A percentile compares a stretch with the other conserved stretches of the same genome.
These are phyloP conservation scores for Leccinum subatratum DNA, from an alignment of 1,284 basidiomycete genomes.

Conservation along the genomic window DNA sequence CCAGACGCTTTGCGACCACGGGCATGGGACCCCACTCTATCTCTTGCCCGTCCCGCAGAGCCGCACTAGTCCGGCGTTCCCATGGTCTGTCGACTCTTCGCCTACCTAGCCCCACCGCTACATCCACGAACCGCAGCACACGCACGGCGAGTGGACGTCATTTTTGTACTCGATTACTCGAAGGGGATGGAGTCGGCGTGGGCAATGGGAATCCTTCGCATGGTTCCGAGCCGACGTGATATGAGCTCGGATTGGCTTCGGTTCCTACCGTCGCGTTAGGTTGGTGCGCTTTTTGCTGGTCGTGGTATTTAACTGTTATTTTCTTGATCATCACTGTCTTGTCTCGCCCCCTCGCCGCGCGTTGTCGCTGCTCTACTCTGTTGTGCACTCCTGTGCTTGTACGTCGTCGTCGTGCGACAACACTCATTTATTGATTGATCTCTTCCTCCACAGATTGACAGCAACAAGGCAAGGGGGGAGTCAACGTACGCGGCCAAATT, in stretches of 20 bases:
- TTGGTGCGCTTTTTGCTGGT: too few species aligned
- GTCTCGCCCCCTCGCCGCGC: too few species aligned
- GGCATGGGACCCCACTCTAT: conserved; percentile 26
- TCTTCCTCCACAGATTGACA: too few species aligned
- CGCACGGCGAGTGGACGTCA: conserved; percentile 32
- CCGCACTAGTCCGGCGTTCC: conserved; percentile 10
- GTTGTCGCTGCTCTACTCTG: too few species aligned
- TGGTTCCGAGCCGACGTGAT: conserved; percentile 23
- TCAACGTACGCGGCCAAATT: too few species aligned
- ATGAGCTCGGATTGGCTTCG: conserved; percentile 26
- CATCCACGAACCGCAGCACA: conserved; percentile 10
- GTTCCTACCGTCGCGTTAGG: conserved; percentile 18
- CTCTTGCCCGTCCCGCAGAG: conserved; percentile 28
- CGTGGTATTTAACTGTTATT: too few species aligned
- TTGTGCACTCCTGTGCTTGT: too few species aligned
- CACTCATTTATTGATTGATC: too few species aligned
- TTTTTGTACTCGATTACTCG: conserved; percentile 35
- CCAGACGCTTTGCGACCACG: conserved; percentile 17
- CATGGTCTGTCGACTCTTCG: conserved; percentile 23
- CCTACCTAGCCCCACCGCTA: background rate
- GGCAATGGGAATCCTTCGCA: conserved; percentile 10
- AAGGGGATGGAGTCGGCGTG: conserved; percentile 25
- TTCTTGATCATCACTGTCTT: too few species aligned
- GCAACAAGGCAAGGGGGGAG: too few species aligned
- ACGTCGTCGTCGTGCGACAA: too few species aligned